Evolutionary conservation across 148 eudicot genomes (phyloP).

Genomic region (Nepenthes mirabilis): DNA sequence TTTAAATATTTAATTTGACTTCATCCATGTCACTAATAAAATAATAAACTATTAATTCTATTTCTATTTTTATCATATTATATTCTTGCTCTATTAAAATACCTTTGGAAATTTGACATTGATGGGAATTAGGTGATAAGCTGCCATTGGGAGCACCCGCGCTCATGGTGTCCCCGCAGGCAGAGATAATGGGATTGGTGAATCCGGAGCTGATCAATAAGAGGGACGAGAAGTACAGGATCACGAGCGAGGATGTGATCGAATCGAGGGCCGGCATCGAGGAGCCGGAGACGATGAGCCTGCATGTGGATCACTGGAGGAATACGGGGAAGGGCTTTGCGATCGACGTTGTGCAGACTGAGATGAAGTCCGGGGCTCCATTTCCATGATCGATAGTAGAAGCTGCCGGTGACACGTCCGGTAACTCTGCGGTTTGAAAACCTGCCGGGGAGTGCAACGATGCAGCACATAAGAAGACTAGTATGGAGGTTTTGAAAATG

Average conservation of each 20-base stretch:
- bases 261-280: conserved; percentile 14
- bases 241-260: conserved; percentile 7
- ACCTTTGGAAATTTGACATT: too few relatives aligned
- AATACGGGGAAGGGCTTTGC: conserved; percentile 21
- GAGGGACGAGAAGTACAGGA: conserved; percentile 15
- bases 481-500: too few relatives aligned
- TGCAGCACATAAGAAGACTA: too few relatives aligned
- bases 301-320: conserved; percentile 24
- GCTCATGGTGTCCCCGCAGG: conserved; percentile 31
- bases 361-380: conserved; percentile 9
- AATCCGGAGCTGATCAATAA: conserved; percentile 9
- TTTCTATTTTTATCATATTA: too few relatives aligned
- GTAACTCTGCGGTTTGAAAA: too few relatives aligned
- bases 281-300: conserved; percentile 1
- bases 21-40: too few relatives aligned
- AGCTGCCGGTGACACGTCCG: too few relatives aligned
- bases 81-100: too few relatives aligned
- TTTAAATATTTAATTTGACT: too few relatives aligned
- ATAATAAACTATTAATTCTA: too few relatives aligned
- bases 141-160: conserved; percentile 26
- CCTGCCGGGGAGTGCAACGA: too few relatives aligned
- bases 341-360: conserved; percentile 10
- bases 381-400: too few relatives aligned
- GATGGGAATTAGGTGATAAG: conserved; percentile 9
- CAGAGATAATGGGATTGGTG: conserved; percentile 9